Conservation (phyloP, 441 rosid species). For the Erodium texanum region DNA sequence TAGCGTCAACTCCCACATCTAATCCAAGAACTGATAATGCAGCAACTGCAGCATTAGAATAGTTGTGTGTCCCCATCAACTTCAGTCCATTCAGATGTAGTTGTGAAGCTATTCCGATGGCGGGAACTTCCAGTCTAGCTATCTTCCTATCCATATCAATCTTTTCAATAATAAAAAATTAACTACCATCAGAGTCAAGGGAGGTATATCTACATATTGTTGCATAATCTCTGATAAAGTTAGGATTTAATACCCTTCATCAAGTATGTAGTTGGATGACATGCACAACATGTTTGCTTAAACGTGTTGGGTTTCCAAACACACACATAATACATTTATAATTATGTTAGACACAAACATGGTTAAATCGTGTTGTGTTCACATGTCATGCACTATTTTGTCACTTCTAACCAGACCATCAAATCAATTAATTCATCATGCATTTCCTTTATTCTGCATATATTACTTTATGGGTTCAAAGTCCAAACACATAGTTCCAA, state of each 20-base stretch:
- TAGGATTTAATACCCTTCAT: no score
- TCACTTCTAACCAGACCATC: neutral
- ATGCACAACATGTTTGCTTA: neutral
- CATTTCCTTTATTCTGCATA: neutral
- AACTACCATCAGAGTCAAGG: conserved; percentile 1
- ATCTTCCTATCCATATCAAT: conserved; percentile 22
- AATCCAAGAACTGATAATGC: conserved; percentile 30
- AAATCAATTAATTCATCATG: neutral
- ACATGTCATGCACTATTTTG: neutral
- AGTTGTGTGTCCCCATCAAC: conserved; percentile 26
- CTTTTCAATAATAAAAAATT: conserved; percentile 16
- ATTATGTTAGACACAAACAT: neutral
- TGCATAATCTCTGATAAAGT: neutral
- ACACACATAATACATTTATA: neutral
- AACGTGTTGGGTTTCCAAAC: neutral
- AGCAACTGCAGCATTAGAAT: conserved; percentile 30
- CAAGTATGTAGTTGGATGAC: no score
- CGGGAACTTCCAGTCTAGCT: conserved; percentile 25
- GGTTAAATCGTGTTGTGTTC: neutral
- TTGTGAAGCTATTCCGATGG: conserved; percentile 22
- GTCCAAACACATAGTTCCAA: neutral
- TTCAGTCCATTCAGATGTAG: conserved; percentile 21
- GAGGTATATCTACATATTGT: neutral
- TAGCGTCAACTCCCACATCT: conserved; percentile 20
- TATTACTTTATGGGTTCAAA: neutral